Percentiles rank a stretch among this genome's conserved stretches.
phyloP scores from a whole-genome alignment of 2,329 filamentous ascomycete genomes.

The Stromatinia cepivora region DNA sequence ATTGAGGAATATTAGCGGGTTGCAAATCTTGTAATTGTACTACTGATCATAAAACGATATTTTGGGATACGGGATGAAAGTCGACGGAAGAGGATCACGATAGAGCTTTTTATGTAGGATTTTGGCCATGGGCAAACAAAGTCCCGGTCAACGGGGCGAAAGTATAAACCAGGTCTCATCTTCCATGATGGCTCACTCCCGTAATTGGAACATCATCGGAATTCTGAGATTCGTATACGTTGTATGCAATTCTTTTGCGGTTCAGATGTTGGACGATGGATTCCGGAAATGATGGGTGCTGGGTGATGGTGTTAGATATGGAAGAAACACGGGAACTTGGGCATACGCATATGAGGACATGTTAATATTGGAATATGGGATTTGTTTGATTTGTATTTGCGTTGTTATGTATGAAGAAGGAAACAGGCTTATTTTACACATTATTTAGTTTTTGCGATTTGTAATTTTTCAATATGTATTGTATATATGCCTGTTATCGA shows the following conservation, averaged over 20 bases:
- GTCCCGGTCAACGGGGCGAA: background rate
- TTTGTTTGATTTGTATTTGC: background rate
- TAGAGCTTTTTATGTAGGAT: background rate
- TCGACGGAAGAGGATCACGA: background rate
- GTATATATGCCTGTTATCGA: background rate
- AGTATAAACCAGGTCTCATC: background rate
- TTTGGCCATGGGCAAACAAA: background rate
- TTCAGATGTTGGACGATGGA: background rate
- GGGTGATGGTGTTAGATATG: background rate
- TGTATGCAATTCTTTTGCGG: background rate
- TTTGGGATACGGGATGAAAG: background rate
- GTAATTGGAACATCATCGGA: background rate
- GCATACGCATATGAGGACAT: background rate
- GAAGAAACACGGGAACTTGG: background rate
- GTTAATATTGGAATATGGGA: background rate
- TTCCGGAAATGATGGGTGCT: background rate
- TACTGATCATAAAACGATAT: background rate
- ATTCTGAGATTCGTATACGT: background rate
- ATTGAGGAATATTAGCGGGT: constrained; percentile 44
- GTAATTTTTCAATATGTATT: background rate
- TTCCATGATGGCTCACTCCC: background rate
- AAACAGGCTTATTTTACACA: background rate
- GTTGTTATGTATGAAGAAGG: background rate
- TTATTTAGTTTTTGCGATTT: background rate
- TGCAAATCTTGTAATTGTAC: constrained; percentile 12